Evolutionary conservation across 2,329 filamentous ascomycete species (phyloP).

Genomic region (Cordyceps pruinosa): DNA sequence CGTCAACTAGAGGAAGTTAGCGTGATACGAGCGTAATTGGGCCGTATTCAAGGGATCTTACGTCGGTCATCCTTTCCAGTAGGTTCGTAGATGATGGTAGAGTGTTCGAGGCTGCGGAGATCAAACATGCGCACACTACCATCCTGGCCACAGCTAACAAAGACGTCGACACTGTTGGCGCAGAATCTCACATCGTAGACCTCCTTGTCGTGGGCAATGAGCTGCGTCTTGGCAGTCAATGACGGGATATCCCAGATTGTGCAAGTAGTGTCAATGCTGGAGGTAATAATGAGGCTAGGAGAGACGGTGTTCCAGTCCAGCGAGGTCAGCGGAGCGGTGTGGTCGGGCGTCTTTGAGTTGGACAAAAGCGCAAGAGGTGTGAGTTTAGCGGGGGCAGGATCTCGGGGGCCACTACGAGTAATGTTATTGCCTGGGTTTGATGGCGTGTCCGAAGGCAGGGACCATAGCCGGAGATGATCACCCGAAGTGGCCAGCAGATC

Average conservation of each 20-base stretch:
- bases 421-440: slow-evolving; percentile 57
- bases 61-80: slow-evolving; percentile 75
- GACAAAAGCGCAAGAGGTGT: slow-evolving; percentile 88
- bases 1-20: slow-evolving; percentile 38
- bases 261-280: slow-evolving; percentile 97
- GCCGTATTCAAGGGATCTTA: slow-evolving; percentile 32
- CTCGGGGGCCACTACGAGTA: slow-evolving; percentile 47
- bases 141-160: slow-evolving; percentile 95
- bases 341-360: slow-evolving; percentile 97
- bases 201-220: slow-evolving; percentile 98
- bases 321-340: slow-evolving; percentile 92
- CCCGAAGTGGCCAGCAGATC: slow-evolving; percentile 92
- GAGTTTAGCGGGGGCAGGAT: slow-evolving; percentile 65
- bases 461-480: slow-evolving; percentile 91
- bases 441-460: slow-evolving; percentile 65
- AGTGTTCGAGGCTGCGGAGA: slow-evolving; percentile 89
- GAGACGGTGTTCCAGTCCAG: slow-evolving; percentile 98
- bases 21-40: not conserved
- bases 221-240: slow-evolving; percentile 91
- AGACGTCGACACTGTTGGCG: slow-evolving; percentile 96
- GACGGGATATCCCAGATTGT: slow-evolving; percentile 99
- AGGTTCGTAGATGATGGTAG: slow-evolving; percentile 97
- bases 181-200: slow-evolving; percentile 98
- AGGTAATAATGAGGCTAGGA: slow-evolving; percentile 95
- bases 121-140: slow-evolving; percentile 99